Base-by-base conservation (phyloP, 352 stramenopile species). In the Plasmopara halstedii region DNA sequence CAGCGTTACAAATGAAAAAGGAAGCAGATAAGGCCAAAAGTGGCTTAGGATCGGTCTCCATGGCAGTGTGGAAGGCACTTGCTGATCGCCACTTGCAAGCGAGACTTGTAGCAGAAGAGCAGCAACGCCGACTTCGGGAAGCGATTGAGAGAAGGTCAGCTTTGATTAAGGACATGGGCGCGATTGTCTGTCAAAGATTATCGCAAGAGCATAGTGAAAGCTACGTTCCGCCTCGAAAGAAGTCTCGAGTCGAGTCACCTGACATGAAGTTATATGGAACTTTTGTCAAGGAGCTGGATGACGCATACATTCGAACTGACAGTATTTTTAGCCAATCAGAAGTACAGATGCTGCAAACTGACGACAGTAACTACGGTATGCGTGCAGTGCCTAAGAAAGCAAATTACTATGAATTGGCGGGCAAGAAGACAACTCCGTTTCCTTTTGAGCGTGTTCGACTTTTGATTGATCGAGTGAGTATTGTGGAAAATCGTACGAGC, bases 261-360 rank as follows among this genome's bases (percentile, higher is more conserved):
- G 46, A 65, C 14, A 40, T 42, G 36, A 36, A 37, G 7, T 33
- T 62, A 21, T 62, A 61, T 13, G 42, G 56, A n/a, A 45, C 45
- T 1, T 64, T 60, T 32, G 27, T 64, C 15, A 50, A 42, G 5
- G 56, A 64, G n/a, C 22, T 65, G 37, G 57, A 69, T 15, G 51
- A 58, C 2, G 33, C 56, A 0, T 69, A 69, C 13, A 51, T 56
- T 0, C 23, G 37, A 4, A 58, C 53, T 4, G 55, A 69, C 11
- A 48, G 40, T 2, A 35, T 61, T 3, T 56, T 56, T 29, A 20
- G 38, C 10, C 38, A 59, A 3, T 23, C 38, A 0, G 27, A 33
- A 6, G 26, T 36, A 14, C 11, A 35, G 13, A 19, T 3, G 34
- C 15, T 20, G 1, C 23, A 13, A 5, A 27, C 19, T 0, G 25